Conservation (phyloP, 2,329 filamentous ascomycete genomes). For the Davidsoniella virescens region DNA sequence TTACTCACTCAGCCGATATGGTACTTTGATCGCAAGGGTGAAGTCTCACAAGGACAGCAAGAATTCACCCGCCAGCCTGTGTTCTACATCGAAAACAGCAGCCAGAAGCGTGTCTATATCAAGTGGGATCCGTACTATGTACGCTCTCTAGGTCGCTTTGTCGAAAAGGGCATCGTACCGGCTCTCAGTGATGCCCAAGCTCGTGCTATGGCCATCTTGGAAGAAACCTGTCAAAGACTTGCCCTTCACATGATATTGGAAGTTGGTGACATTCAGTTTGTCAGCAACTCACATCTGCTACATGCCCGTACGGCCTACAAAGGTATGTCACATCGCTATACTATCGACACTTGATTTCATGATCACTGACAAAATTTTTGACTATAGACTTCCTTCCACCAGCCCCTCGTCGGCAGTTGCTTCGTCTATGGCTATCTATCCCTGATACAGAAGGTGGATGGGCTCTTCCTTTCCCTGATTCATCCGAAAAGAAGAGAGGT, state of each 20-base stretch:
- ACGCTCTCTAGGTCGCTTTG: conserved; percentile 58
- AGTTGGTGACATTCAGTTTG: conserved; percentile 74
- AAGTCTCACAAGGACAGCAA: conserved; percentile 57
- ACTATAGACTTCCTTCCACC: conserved; percentile 40
- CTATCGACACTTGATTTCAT: neutral
- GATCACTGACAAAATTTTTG: neutral
- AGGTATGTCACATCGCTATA: conserved; percentile 12
- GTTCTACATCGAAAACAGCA: conserved; percentile 58
- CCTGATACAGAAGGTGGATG: conserved; percentile 73
- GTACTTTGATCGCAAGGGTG: conserved; percentile 88
- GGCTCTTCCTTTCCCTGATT: conserved; percentile 70
- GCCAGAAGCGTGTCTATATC: conserved; percentile 36
- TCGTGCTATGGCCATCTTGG: conserved; percentile 43
- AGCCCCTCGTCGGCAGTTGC: conserved; percentile 56
- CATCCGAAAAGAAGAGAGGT: conserved; percentile 68
- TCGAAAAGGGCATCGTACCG: conserved; percentile 55
- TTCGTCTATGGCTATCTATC: conserved; percentile 71
- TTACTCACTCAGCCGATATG: conserved; percentile 62
- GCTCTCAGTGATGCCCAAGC: conserved; percentile 51
- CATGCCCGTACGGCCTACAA: conserved; percentile 71
- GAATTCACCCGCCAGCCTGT: conserved; percentile 57
- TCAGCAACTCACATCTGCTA: conserved; percentile 64
- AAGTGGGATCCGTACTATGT: conserved; percentile 91
- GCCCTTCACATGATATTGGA: conserved; percentile 75
- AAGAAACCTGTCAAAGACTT: conserved; percentile 56